A percentile compares a stretch with the other conserved stretches of the same genome.
phyloP scores from a whole-genome alignment of 2,329 filamentous ascomycete genomes.

The Clarireedia monteithiana region DNA sequence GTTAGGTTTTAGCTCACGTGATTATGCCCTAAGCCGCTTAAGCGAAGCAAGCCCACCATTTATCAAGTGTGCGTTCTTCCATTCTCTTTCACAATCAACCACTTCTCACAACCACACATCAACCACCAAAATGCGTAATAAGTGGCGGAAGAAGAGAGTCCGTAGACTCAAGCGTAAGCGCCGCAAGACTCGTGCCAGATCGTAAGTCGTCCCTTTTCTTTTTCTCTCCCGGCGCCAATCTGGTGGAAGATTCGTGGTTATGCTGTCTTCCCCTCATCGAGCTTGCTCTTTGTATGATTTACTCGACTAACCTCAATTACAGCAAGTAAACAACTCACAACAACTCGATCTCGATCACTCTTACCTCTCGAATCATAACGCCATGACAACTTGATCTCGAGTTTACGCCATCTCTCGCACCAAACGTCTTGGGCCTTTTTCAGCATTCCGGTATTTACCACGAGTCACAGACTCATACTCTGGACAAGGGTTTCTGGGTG shows the following conservation, averaged over 20 bases:
- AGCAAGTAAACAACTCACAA: constrained; percentile 38
- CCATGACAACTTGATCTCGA: constrained; percentile 31
- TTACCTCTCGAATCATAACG: constrained; percentile 24
- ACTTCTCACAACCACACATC: not conserved
- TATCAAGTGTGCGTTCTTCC: no score
- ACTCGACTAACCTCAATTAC: constrained; percentile 15
- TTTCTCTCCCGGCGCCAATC: not conserved
- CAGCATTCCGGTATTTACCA: constrained; percentile 26
- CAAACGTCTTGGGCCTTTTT: constrained; percentile 29
- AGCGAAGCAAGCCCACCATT: no score
- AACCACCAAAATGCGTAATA: constrained; percentile 61
- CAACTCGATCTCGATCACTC: constrained; percentile 35
- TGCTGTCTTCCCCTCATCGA: not conserved
- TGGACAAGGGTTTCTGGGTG: constrained; percentile 25
- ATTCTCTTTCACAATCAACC: not conserved
- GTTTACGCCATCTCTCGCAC: constrained; percentile 30
- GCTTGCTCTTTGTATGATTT: not conserved
- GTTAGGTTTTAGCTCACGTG: no score
- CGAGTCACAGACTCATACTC: constrained; percentile 25
- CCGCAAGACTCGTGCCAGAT: constrained; percentile 98
- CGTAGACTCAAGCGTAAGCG: constrained; percentile 99
- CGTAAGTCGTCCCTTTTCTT: constrained; percentile 53
- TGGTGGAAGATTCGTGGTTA: not conserved
- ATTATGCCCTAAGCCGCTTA: no score
- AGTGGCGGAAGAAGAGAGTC: constrained; percentile 99